Evolutionary conservation across 352 stramenopile species (phyloP), one percentile per base, ranked within the genome.

Genomic region (Phytophthora pisi): DNA sequence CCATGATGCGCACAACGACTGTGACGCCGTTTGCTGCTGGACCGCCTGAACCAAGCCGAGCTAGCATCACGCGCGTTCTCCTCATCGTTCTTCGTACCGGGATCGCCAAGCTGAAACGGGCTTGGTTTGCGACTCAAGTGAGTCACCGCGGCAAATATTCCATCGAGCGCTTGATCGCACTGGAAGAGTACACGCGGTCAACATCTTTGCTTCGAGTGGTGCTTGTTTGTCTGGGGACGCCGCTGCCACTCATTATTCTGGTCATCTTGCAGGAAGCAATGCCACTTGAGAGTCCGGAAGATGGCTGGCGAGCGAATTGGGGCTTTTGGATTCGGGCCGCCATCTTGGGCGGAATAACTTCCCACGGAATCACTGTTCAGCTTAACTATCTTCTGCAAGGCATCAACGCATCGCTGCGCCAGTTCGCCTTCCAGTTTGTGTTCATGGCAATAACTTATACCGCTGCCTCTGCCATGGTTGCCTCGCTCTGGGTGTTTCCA

Each of bases 71-170:
- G 50, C 26, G 45, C 26, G 4, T n/a, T 15, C 1, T 61, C 10
- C 1, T 15, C 18, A 15, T 5, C 0, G 24, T 24, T 16, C 36
- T 43, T 11, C 5, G 5, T 28, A 45, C 5, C 9, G 28, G 20
- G 18, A 4, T 18, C 30, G 34, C 40, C n/a, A 55, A 43, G 13
- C 5, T 66, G 10, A 60, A 52, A 20, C 56, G 31, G 6, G n/a
- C 20, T n/a, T 71, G 50, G 57, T 5, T 61, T 40, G 43, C 42
- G 13, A 54, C 36, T n/a, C 64, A 76, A 73, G 64, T 73, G 11
- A 73, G 36, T 20, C 66, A 77, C 16, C 46, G 61, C 15, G 70
- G 70, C 3, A 68, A 71, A 16, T 77, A 74, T 43, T 77, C 65
- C 0, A 55, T 77, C 20, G 70, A 77, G 16, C 60, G 65, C 1